Conservation (phyloP, 2,329 filamentous ascomycete genomes). For the Diaporthe nobilis region DNA sequence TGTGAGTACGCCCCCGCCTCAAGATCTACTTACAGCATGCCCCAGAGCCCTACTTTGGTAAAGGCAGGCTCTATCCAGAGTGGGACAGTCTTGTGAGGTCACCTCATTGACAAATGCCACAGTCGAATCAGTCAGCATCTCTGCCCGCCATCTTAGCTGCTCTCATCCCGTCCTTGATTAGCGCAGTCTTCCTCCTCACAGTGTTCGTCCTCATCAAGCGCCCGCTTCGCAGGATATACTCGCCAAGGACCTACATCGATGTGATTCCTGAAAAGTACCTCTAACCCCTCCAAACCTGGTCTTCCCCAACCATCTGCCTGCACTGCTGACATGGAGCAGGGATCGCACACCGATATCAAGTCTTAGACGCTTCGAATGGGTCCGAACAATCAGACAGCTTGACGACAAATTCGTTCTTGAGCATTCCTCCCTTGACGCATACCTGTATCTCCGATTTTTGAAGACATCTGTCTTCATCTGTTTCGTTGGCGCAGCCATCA, state of each 20-base stretch:
- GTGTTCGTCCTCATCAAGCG: slow-evolving; percentile 43
- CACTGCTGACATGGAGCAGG: slow-evolving; percentile 26
- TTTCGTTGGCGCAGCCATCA: slow-evolving; percentile 83
- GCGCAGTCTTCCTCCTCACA: slow-evolving; percentile 41
- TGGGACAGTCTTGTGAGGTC: background rate
- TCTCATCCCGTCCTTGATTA: slow-evolving; percentile 42
- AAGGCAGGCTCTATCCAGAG: background rate
- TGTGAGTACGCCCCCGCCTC: slow-evolving; percentile 18
- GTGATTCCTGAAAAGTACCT: slow-evolving; percentile 44
- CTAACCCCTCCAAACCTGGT: too few species aligned
- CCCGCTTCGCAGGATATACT: slow-evolving; percentile 43
- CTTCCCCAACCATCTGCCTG: background rate
- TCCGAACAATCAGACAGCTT: slow-evolving; percentile 39
- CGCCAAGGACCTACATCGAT: slow-evolving; percentile 45
- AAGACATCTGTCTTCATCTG: slow-evolving; percentile 83
- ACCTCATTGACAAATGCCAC: background rate
- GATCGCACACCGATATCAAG: slow-evolving; percentile 41
- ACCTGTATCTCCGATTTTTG: slow-evolving; percentile 90
- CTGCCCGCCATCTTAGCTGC: slow-evolving; percentile 41
- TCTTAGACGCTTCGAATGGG: slow-evolving; percentile 41
- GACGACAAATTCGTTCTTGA: slow-evolving; percentile 66
- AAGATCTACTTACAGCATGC: background rate
- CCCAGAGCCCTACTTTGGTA: too few species aligned
- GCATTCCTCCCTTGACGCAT: slow-evolving; percentile 93
- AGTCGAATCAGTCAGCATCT: slow-evolving; percentile 40